Base-by-base conservation (phyloP, 306 rosid genomes). In the Hylodesmum podocarpum region DNA sequence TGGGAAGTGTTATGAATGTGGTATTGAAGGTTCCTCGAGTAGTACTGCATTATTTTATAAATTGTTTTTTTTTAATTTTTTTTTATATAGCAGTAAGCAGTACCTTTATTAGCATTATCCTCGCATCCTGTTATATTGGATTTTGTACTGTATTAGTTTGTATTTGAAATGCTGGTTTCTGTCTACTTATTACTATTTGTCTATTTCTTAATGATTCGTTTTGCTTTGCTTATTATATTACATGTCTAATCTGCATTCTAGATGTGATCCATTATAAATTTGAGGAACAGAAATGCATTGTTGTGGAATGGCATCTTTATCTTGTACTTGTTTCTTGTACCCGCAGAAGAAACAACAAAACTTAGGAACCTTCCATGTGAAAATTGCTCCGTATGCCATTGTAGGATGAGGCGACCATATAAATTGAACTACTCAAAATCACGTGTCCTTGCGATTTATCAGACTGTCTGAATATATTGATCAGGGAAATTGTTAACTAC, bases 371-470 rank as follows among this genome's bases (percentile, higher is more conserved):
- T 51, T 25, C 6, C 46, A 6, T 69, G 43, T 33, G 50, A 33
- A 44, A 5, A 19, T 59, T 70, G 16, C 41, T 24, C 66, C 8
- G 46, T 49, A 27, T 64, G 40, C 21, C 34, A 43, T 24, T 33
- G 41, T 34, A n/a, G 67, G 67, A 61, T 15, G 11, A 59, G 6
- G 15, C 40, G n/a, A 28, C 37, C 50, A 4, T 29, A 34, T 19
- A 37, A 39, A 40, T 57, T 49, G 37, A 79, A 49, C 55, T 27
- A 79, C 68, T 59, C 84, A 55, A 50, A 44, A 55, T 16, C n/a
- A 10, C 11, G 2, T 12, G 33, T 28, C 10, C 39, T 76, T 65
- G 66, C 31, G 34, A 44, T 76, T 62, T 31, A 22, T 62, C 40
- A 12, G 21, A 39, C 41, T 19, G 24, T 29, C 22, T 29, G 34